Conservation (phyloP, 2,329 filamentous ascomycete species). For the Dactylellina drechsleri region DNA sequence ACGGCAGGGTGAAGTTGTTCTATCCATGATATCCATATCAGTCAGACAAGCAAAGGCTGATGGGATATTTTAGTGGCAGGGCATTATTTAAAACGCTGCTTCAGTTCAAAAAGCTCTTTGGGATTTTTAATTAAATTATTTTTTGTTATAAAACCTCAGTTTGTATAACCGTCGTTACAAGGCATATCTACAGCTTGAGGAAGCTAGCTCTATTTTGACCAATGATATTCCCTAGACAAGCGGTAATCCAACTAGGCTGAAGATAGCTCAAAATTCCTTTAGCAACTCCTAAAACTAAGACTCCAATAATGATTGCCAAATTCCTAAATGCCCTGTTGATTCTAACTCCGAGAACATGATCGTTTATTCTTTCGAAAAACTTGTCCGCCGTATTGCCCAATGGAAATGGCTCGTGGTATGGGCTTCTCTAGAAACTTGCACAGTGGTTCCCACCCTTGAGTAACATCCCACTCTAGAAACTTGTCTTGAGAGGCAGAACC, state of each 20-base stretch:
- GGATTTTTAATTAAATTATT: not conserved
- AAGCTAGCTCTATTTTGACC: not conserved
- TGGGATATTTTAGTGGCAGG: too few relatives aligned
- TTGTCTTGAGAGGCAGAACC: too few relatives aligned
- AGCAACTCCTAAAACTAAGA: not conserved
- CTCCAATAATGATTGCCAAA: not conserved
- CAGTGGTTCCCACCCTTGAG: constrained; percentile 62
- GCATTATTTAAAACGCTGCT: too few relatives aligned
- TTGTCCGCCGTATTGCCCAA: constrained; percentile 55
- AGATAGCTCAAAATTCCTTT: not conserved
- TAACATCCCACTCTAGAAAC: too few relatives aligned
- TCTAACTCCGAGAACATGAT: too few relatives aligned
- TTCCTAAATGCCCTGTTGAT: constrained; percentile 3
- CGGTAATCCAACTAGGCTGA: not conserved
- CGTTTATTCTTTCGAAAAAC: not conserved
- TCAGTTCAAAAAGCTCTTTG: too few relatives aligned
- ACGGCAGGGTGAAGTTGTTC: too few relatives aligned
- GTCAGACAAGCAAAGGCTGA: too few relatives aligned
- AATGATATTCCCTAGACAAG: not conserved
- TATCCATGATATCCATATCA: too few relatives aligned
- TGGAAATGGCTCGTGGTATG: constrained; percentile 60
- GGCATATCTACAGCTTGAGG: not conserved
- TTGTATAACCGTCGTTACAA: not conserved
- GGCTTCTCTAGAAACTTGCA: constrained; percentile 62
- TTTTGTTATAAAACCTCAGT: not conserved